Evolutionary conservation across 1,284 basidiomycete species (phyloP), one percentile per base, ranked within the genome.

Genomic region (Cryptococcus maquisensis): DNA sequence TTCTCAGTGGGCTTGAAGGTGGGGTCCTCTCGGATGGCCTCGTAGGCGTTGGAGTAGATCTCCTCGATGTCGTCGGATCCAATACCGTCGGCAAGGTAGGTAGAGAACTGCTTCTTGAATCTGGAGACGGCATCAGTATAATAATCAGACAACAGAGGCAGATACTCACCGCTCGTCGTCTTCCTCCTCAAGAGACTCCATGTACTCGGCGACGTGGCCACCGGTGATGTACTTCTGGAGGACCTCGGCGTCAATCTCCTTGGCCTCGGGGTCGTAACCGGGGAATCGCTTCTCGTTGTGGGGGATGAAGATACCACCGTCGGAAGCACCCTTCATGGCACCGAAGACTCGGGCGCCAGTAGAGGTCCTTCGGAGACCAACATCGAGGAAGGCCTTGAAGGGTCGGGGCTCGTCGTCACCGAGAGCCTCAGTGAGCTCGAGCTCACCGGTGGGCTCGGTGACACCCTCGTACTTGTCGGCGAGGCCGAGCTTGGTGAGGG

Each of bases 271-370:
- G 79, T 99, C 96, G 81, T 84, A 99, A 54, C 96, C 96, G 60
- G 96, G 96, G 88, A 98, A 98, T 59, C 96, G 90, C 80, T 94
- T 96, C 66, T 92, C 90, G 68, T 88, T 94, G 82, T 99, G 96
- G 65, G 96, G 96, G 67, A 98, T 89, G 82, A 86, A 96, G 80
- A 99, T 86, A 66, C 96, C 96, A 75, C 96, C 96, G 75, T 99
- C 96, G 54, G 88, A 90, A 39, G 96, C 96, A 77, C 96, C 96
- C 84, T 99, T 98, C 83, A 98, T 85, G 62, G 96, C 96, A 81
- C 91, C 96, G 73, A 99, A 99, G 59, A 99, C 86, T 79, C 96
- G 93, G 65, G 91, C 88, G 77, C 96, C 96, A 48, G 96, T 98
- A 54, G 95, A 95, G 52, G 96, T 99, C 71, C 95, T 90, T 81